Conservation (phyloP, 345 rosid genomes). For the Citrus unshiu region DNA sequence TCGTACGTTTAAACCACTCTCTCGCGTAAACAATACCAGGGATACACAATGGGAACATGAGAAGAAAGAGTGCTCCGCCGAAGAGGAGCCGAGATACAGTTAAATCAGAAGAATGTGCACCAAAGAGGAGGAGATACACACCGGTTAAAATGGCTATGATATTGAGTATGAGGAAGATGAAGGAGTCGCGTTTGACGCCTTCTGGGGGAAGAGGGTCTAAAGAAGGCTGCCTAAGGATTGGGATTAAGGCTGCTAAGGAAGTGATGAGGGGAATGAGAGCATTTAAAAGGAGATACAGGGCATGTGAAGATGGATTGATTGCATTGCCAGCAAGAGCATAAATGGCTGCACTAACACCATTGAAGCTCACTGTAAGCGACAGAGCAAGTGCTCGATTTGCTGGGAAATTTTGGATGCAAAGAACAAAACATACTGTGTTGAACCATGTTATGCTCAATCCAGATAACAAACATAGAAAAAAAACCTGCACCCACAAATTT, state of each 20-base stretch:
- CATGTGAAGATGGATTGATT: conserved; percentile 45
- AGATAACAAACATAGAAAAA: conserved; percentile 72
- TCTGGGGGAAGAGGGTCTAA: conserved; percentile 71
- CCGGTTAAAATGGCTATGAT: conserved; percentile 70
- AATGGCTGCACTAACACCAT: conserved; percentile 89
- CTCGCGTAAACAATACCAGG: conserved; percentile 80
- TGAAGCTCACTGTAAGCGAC: conserved; percentile 89
- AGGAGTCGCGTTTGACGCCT: conserved; percentile 63
- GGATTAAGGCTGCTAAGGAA: conserved; percentile 58
- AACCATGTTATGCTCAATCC: conserved; percentile 97
- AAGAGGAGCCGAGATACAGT: conserved; percentile 50
- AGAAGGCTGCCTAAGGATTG: conserved; percentile 83
- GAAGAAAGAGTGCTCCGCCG: conserved; percentile 69
- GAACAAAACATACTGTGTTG: conserved; percentile 93
- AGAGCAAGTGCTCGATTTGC: conserved; percentile 71
- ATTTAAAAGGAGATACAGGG: conserved; percentile 72
- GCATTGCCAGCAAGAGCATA: conserved; percentile 77
- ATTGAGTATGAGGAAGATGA: conserved; percentile 69
- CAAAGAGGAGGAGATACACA: conserved; percentile 68
- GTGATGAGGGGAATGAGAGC: conserved; percentile 65
- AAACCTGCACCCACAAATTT: conserved; percentile 49
- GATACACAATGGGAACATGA: conserved; percentile 65
- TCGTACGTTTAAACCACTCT: conserved; percentile 56
- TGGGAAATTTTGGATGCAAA: conserved; percentile 84
- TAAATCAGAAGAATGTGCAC: conserved; percentile 34